Percentiles rank a stretch among this genome's conserved stretches.
Evolutionary conservation across 2,329 filamentous ascomycete species (phyloP).

Genomic region (Scopulariopsis brevicaulis): DNA sequence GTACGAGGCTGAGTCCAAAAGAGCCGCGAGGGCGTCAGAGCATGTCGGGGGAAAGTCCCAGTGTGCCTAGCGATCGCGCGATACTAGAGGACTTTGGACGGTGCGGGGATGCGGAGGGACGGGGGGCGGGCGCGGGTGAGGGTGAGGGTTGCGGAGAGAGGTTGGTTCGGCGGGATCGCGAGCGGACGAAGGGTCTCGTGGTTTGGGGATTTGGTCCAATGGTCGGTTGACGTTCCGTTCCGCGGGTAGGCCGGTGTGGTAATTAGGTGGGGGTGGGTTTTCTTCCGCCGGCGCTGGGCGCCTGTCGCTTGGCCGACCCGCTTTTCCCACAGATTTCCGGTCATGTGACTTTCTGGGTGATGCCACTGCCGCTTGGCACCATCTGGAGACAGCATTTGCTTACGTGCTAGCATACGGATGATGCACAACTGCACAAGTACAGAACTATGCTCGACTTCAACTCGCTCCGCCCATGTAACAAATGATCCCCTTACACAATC

Average conservation of each 20-base stretch:
- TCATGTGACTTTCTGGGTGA: no score
- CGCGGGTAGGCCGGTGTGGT: background rate
- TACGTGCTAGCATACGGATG: no score
- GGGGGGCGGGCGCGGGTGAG: background rate
- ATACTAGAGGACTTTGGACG: background rate
- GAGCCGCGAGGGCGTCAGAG: background rate
- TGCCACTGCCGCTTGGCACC: no score
- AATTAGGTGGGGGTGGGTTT: no score
- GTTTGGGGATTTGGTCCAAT: background rate
- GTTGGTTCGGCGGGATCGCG: background rate
- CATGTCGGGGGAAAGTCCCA: background rate
- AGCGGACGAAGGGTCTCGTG: background rate
- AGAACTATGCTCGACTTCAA: no score
- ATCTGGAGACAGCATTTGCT: no score
- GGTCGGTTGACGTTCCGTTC: conserved; percentile 5
- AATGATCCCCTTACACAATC: no score
- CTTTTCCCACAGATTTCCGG: no score
- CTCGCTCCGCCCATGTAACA: no score
- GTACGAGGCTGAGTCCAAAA: background rate
- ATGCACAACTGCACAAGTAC: no score
- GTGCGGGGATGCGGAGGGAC: background rate
- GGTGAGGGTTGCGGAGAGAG: background rate
- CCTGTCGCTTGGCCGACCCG: no score
- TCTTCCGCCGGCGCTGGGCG: no score
- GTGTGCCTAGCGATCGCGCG: background rate